Percentiles rank a stretch among this genome's conserved stretches.
These are phyloP conservation scores for Leishmania arabica DNA, from an alignment of 208 protist genomes.

Conservation along the genomic window DNA sequence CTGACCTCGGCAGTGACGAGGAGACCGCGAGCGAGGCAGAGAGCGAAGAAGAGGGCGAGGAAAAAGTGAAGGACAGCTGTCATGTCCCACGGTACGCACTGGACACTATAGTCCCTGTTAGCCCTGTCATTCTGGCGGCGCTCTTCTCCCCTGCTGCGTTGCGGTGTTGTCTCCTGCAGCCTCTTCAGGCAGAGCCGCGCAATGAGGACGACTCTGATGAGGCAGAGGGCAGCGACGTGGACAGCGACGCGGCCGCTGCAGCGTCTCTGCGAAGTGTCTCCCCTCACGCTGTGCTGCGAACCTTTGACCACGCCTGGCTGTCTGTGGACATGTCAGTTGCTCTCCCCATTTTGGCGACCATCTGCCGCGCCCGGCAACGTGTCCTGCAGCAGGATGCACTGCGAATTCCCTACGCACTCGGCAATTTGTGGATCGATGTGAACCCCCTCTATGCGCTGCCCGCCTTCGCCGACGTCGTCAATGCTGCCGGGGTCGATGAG, in stretches of 20 bases:
- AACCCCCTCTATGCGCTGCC: slow-evolving; percentile 60
- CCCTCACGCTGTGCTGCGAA: slow-evolving; percentile 16
- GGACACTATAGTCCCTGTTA: slow-evolving; percentile 51
- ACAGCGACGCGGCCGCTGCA: neutral
- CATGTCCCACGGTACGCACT: slow-evolving; percentile 37
- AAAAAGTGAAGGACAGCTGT: slow-evolving; percentile 7
- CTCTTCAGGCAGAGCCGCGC: neutral
- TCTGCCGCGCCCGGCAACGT: slow-evolving; percentile 54
- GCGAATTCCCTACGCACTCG: slow-evolving; percentile 62
- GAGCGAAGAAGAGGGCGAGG: slow-evolving; percentile 24
- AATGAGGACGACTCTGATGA: neutral
- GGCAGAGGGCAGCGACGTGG: neutral
- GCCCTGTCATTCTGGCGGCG: slow-evolving; percentile 70
- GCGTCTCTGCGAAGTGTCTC: slow-evolving; percentile 4
- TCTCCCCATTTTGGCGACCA: slow-evolving; percentile 60
- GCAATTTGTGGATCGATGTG: slow-evolving; percentile 53
- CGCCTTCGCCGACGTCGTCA: slow-evolving; percentile 10
- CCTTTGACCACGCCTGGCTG: slow-evolving; percentile 52
- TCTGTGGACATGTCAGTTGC: slow-evolving; percentile 44
- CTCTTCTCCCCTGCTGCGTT: slow-evolving; percentile 58
- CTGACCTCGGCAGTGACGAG: slow-evolving; percentile 10
- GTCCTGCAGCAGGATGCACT: slow-evolving; percentile 37
- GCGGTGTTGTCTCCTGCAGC: slow-evolving; percentile 65
- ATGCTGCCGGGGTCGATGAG: neutral
- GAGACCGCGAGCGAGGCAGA: slow-evolving; percentile 27